Conservation (phyloP, 306 rosid genomes). For the Prunus fruticosa region DNA sequence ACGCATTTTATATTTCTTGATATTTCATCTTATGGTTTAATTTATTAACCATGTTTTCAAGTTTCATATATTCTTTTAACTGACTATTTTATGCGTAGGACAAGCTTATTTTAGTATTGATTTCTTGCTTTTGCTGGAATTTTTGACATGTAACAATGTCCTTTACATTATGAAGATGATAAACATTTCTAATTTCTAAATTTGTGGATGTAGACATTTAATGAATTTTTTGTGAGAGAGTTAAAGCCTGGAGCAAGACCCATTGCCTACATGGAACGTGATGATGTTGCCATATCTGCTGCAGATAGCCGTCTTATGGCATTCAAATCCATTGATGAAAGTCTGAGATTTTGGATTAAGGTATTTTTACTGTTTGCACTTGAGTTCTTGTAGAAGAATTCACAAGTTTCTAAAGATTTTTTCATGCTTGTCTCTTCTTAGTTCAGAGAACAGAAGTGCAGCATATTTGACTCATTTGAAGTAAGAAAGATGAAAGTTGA, state of each 20-base stretch:
- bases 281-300: constrained; percentile 78
- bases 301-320: constrained; percentile 95
- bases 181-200: constrained; percentile 9
- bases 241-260: constrained; percentile 85
- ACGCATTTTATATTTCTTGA: not conserved
- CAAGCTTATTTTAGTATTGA: too few species aligned
- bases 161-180: not conserved
- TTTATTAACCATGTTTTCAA: not conserved
- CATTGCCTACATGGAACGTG: constrained; percentile 52
- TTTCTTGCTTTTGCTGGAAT: not conserved
- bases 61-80: not conserved
- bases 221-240: constrained; percentile 88
- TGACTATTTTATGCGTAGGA: not conserved
- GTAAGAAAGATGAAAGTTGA: not conserved
- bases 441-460: not conserved
- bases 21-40: not conserved
- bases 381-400: not conserved
- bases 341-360: constrained; percentile 95
- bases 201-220: constrained; percentile 70
- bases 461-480: not conserved
- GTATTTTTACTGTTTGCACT: constrained; percentile 32
- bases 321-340: constrained; percentile 67
- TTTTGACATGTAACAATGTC: not conserved
- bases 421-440: not conserved
- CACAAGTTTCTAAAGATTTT: not conserved